Conservation (phyloP, 2,329 filamentous ascomycete genomes). For the Xylariales sp. region DNA sequence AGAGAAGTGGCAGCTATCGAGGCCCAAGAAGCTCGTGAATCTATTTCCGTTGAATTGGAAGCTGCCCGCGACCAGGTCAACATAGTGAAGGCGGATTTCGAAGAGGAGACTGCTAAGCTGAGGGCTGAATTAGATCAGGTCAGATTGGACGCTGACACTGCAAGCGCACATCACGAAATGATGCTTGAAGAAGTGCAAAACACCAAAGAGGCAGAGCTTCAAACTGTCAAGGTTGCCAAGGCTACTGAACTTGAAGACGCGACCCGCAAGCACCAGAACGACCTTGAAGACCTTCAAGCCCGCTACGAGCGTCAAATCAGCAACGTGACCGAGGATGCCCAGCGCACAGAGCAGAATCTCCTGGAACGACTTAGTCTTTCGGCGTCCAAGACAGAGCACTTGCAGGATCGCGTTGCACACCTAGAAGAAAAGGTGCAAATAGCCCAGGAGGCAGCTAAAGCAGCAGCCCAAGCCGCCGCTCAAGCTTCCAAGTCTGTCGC, state of each 20-base stretch:
- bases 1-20: slow-evolving; percentile 66
- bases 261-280: slow-evolving; percentile 70
- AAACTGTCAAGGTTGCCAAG: slow-evolving; percentile 58
- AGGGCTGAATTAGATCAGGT: slow-evolving; percentile 81
- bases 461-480: slow-evolving; percentile 75
- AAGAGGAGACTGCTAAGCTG: slow-evolving; percentile 79
- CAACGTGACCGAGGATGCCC: slow-evolving; percentile 82
- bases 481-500: slow-evolving; percentile 50
- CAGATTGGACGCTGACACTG: slow-evolving; percentile 82
- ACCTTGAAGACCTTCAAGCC: slow-evolving; percentile 78
- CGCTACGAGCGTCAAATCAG: slow-evolving; percentile 80
- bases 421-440: slow-evolving; percentile 93
- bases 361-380: slow-evolving; percentile 84
- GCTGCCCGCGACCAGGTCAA: slow-evolving; percentile 88
- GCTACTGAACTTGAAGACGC: slow-evolving; percentile 45
- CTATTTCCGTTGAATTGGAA: slow-evolving; percentile 85
- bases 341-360: slow-evolving; percentile 81
- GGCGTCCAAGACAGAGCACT: slow-evolving; percentile 84
- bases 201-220: slow-evolving; percentile 68
- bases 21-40: slow-evolving; percentile 80
- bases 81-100: slow-evolving; percentile 81
- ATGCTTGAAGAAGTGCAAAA: slow-evolving; percentile 83
- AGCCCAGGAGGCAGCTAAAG: slow-evolving; percentile 85
- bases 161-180: slow-evolving; percentile 84
- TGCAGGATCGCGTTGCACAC: slow-evolving; percentile 85